Conservation (phyloP, 768 basidiomycete genomes). For the Collybiopsis confluens region DNA sequence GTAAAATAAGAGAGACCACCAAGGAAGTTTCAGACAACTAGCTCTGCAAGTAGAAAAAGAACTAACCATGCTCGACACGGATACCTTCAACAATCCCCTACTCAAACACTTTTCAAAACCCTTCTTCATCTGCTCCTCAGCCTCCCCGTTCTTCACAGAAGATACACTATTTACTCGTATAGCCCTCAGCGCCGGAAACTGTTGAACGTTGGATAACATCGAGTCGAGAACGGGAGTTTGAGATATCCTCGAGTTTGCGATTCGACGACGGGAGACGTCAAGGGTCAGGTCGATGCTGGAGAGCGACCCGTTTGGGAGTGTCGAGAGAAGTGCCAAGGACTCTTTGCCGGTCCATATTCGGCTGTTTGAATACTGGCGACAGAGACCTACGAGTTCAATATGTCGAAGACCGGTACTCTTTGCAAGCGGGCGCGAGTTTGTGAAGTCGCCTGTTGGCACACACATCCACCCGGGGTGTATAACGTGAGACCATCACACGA, state of each 20-base stretch:
- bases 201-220: neutral
- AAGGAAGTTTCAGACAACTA: too few relatives aligned
- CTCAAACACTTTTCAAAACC: neutral
- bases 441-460: neutral
- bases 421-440: neutral
- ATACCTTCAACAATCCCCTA: neutral
- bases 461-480: too few relatives aligned
- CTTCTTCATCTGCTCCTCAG: neutral
- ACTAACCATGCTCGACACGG: neutral
- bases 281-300: neutral
- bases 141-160: neutral
- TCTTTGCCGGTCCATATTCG: neutral
- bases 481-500: neutral
- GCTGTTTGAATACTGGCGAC: neutral
- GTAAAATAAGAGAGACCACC: too few relatives aligned
- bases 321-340: neutral
- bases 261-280: neutral
- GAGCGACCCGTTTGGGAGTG: neutral
- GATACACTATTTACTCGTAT: neutral
- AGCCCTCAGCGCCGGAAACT: neutral
- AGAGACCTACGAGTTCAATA: neutral
- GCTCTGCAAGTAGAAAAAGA: neutral
- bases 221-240: neutral
- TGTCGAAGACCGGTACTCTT: neutral
- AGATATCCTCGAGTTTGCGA: neutral